Evolutionary conservation across 106 monocot species (phyloP).

Genomic region (Dendrobium chrysotoxum): DNA sequence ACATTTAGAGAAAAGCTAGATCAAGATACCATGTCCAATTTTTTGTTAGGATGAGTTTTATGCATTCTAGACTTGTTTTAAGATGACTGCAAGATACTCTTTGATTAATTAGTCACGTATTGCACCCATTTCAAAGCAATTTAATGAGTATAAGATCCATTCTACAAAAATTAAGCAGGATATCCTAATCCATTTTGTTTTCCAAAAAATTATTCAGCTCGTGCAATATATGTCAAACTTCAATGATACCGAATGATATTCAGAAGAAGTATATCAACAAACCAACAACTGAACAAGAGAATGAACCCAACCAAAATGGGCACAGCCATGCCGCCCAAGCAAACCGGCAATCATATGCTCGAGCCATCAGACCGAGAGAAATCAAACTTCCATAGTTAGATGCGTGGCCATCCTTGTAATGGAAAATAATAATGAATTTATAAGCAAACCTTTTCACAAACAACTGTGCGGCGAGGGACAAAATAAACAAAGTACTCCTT

Average conservation of each 20-base stretch:
- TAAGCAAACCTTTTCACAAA: conserved; percentile 78
- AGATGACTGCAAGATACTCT: too few relatives aligned
- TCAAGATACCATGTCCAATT: too few relatives aligned
- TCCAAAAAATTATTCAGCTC: too few relatives aligned
- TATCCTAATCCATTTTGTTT: too few relatives aligned
- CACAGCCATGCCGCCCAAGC: background rate
- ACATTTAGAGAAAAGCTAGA: background rate
- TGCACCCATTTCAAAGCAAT: too few relatives aligned
- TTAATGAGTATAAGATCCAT: too few relatives aligned
- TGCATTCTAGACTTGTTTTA: too few relatives aligned
- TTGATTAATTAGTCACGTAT: too few relatives aligned
- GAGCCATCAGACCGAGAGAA: background rate
- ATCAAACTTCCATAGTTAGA: background rate
- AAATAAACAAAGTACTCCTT: conserved; percentile 91
- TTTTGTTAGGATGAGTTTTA: too few relatives aligned
- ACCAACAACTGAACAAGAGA: background rate
- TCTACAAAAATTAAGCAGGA: too few relatives aligned
- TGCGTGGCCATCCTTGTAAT: background rate
- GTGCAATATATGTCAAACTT: too few relatives aligned
- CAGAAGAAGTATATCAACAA: background rate
- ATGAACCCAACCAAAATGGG: background rate
- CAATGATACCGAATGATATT: too few relatives aligned
- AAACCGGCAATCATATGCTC: background rate
- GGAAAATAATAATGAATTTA: background rate
- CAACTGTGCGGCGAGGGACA: conserved; percentile 91